phyloP scores from a whole-genome alignment of 129 eudicot genomes.

The Artemisia argyi region DNA sequence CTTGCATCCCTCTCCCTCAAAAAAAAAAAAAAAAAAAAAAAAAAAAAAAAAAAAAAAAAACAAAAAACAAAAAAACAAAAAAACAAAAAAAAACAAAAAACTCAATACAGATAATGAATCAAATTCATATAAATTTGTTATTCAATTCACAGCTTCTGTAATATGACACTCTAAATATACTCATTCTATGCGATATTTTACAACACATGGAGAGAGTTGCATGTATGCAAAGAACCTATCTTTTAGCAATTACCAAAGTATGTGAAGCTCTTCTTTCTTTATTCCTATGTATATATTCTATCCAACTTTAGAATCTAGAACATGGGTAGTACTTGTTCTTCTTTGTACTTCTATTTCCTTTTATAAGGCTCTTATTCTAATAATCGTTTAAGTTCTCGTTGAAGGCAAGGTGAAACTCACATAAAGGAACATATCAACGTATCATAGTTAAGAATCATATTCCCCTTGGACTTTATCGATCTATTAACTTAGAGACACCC shows the following conservation, averaged over 20 bases:
- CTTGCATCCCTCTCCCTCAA: slow-evolving; percentile 8
- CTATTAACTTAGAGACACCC: slow-evolving; percentile 26
- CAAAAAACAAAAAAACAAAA: background rate
- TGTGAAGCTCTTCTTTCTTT: slow-evolving; percentile 28
- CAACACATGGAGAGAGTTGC: slow-evolving; percentile 11
- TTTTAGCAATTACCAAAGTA: slow-evolving; percentile 23
- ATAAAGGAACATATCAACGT: slow-evolving; percentile 35
- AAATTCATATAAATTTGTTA: background rate
- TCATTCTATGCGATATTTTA: slow-evolving; percentile 4
- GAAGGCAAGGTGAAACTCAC: slow-evolving; percentile 42
- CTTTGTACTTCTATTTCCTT: slow-evolving; percentile 39
- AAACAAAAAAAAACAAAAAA: background rate
- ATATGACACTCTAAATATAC: slow-evolving; percentile 4
- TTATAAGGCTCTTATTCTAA: slow-evolving; percentile 35
- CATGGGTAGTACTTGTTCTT: slow-evolving; percentile 39
- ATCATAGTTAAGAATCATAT: slow-evolving; percentile 43
- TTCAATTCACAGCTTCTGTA: background rate
- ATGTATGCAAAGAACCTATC: slow-evolving; percentile 18
- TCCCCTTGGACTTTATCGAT: slow-evolving; percentile 35
- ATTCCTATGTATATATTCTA: slow-evolving; percentile 32
- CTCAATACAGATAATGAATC: background rate
- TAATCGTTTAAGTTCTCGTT: slow-evolving; percentile 26
- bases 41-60: background rate
- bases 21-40: background rate
- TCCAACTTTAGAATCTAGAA: slow-evolving; percentile 42